These are phyloP conservation scores for Corymbia calophylla DNA, from an alignment of 441 rosid genomes.

Conservation along the genomic window DNA sequence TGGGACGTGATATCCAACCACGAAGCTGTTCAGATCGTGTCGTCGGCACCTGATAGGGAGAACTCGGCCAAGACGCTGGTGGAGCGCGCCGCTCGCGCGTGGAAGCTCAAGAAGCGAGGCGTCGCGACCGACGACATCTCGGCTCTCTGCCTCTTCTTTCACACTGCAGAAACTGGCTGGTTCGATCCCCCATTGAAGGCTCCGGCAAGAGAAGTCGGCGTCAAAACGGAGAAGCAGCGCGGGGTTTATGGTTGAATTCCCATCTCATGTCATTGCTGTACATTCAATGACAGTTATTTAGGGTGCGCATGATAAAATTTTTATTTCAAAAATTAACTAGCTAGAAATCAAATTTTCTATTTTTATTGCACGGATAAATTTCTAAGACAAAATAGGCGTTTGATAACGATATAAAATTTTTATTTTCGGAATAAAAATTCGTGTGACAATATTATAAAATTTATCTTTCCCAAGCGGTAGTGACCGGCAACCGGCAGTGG, in stretches of 20 bases:
- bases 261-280: not conserved
- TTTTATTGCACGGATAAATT: too few relatives aligned
- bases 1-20: slow-evolving; percentile 83
- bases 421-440: too few relatives aligned
- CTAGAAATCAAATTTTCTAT: too few relatives aligned
- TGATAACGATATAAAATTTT: too few relatives aligned
- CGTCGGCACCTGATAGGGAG: slow-evolving; percentile 37
- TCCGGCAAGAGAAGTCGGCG: not conserved
- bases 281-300: not conserved
- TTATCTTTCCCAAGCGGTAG: too few relatives aligned
- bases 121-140: slow-evolving; percentile 84
- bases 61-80: slow-evolving; percentile 66
- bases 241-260: not conserved
- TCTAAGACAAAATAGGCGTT: too few relatives aligned
- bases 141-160: slow-evolving; percentile 81
- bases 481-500: too few relatives aligned
- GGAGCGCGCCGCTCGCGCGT: slow-evolving; percentile 53
- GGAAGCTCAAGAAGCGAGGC: slow-evolving; percentile 66
- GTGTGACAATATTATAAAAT: too few relatives aligned
- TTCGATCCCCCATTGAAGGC: not conserved
- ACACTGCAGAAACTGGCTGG: slow-evolving; percentile 2
- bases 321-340: too few relatives aligned
- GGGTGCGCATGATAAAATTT: too few relatives aligned
- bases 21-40: slow-evolving; percentile 77
- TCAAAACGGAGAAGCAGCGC: not conserved